Evolutionary conservation across 2,329 filamentous ascomycete genomes (phyloP).

Genomic region (Colletotrichum viniferum): DNA sequence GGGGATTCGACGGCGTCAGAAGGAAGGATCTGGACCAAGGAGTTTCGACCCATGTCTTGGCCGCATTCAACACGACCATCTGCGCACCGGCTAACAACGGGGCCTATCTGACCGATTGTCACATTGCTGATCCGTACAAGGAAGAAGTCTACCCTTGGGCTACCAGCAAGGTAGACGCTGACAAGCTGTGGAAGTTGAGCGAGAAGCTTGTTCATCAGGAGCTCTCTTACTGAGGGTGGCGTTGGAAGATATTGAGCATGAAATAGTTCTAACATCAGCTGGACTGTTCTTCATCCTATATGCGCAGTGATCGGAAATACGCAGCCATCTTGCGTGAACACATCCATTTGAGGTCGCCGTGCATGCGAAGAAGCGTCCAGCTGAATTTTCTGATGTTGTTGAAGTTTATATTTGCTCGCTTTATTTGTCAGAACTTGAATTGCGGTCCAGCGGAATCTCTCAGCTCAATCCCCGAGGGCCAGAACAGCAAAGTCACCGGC

Average conservation of each 20-base stretch:
- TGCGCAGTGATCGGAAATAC: too few relatives aligned
- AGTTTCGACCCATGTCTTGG: rapidly evolving
- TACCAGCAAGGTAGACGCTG: not conserved
- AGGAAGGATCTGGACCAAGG: not conserved
- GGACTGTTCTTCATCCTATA: too few relatives aligned
- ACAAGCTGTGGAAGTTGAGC: not conserved
- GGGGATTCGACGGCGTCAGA: not conserved
- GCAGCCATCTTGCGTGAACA: too few relatives aligned
- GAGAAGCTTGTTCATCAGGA: not conserved
- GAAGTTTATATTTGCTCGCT: too few relatives aligned
- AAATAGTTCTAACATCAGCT: too few relatives aligned
- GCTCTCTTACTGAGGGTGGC: not conserved
- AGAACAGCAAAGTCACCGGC: not conserved
- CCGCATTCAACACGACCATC: not conserved
- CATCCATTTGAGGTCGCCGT: too few relatives aligned
- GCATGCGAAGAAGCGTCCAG: too few relatives aligned
- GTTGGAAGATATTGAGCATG: too few relatives aligned
- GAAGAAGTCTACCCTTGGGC: not conserved
- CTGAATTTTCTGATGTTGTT: too few relatives aligned
- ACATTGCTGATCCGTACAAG: not conserved
- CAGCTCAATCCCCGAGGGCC: slow-evolving; percentile 11
- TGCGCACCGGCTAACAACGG: not conserved
- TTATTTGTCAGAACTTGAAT: too few relatives aligned
- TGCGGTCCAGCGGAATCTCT: not conserved
- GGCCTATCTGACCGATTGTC: not conserved